These are phyloP conservation scores for Colletotrichum ledebouriae DNA, from an alignment of 2,329 filamentous ascomycete species.

Conservation along the genomic window DNA sequence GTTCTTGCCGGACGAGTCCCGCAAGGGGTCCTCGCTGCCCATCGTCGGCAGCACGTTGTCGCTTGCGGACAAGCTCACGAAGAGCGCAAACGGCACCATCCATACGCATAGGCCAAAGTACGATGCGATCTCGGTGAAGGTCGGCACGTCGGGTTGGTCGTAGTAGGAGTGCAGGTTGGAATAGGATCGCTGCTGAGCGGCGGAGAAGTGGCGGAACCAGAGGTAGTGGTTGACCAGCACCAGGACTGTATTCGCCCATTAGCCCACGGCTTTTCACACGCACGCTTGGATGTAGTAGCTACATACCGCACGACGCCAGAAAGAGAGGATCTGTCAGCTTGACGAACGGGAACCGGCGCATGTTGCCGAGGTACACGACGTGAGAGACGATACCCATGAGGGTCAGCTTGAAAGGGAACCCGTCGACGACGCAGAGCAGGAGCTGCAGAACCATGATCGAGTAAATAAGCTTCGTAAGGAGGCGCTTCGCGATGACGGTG, in stretches of 20 bases:
- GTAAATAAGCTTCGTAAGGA: constrained; percentile 90
- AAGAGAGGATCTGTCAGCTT: constrained; percentile 91
- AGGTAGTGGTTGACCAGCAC: constrained; percentile 93
- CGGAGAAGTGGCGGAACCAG: constrained; percentile 95
- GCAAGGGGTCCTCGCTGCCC: constrained; percentile 75
- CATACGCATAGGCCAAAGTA: constrained; percentile 98
- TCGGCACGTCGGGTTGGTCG: constrained; percentile 75
- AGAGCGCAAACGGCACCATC: constrained; percentile 95
- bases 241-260: constrained; percentile 66
- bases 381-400: constrained; percentile 84
- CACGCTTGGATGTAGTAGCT: too few species aligned
- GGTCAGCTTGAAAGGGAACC: constrained; percentile 84
- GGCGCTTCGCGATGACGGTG: constrained; percentile 88
- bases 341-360: constrained; percentile 80
- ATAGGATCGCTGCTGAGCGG: constrained; percentile 69
- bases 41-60: constrained; percentile 97
- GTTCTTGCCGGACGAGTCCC: constrained; percentile 60
- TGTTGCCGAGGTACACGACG: constrained; percentile 88
- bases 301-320: constrained; percentile 81
- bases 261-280: neutral
- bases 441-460: constrained; percentile 80
- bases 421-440: constrained; percentile 83
- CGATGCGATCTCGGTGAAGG: constrained; percentile 93
- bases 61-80: constrained; percentile 92
- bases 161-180: constrained; percentile 71